These are phyloP conservation scores for Mycena albidolilacea DNA, from an alignment of 768 basidiomycete species.

Conservation along the genomic window DNA sequence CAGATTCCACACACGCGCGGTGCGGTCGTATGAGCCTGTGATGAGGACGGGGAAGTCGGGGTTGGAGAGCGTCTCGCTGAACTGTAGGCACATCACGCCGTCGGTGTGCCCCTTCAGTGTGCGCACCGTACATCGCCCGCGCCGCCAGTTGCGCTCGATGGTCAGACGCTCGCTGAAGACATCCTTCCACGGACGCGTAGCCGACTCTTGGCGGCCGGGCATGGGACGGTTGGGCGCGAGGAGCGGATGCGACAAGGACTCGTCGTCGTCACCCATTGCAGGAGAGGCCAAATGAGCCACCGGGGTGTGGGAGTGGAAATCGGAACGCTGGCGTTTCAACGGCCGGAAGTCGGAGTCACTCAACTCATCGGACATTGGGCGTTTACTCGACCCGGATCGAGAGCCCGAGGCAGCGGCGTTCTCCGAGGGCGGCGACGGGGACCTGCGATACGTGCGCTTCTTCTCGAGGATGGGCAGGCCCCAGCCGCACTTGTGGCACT, in stretches of 20 bases:
- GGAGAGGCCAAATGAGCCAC: constrained; percentile 30
- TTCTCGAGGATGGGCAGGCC: constrained; percentile 93
- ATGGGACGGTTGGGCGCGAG: constrained; percentile 49
- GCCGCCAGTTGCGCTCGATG: constrained; percentile 97
- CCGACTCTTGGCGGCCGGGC: constrained; percentile 47
- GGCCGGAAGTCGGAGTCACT: constrained; percentile 51
- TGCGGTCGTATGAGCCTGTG: constrained; percentile 97
- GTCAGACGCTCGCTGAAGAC: constrained; percentile 98
- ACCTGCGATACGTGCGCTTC: constrained; percentile 64
- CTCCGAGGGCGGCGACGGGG: constrained; percentile 35
- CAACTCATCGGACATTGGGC: constrained; percentile 52
- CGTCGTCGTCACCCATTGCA: constrained; percentile 35
- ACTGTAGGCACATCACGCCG: constrained; percentile 97
- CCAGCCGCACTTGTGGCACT: constrained; percentile 98
- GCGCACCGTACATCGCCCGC: constrained; percentile 88
- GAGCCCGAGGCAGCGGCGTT: constrained; percentile 7
- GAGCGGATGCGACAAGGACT: constrained; percentile 44
- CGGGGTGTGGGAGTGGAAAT: constrained; percentile 41
- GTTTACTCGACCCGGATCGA: constrained; percentile 50
- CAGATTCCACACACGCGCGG: constrained; percentile 95
- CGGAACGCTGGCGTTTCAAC: constrained; percentile 66
- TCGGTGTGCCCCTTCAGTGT: constrained; percentile 95
- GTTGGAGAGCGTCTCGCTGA: constrained; percentile 86
- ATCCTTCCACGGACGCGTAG: constrained; percentile 96
- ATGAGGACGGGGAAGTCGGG: constrained; percentile 94